Evolutionary conservation across 768 basidiomycete genomes (phyloP), one percentile per base, ranked within the genome.

Genomic region (Leccinum uliginosum): DNA sequence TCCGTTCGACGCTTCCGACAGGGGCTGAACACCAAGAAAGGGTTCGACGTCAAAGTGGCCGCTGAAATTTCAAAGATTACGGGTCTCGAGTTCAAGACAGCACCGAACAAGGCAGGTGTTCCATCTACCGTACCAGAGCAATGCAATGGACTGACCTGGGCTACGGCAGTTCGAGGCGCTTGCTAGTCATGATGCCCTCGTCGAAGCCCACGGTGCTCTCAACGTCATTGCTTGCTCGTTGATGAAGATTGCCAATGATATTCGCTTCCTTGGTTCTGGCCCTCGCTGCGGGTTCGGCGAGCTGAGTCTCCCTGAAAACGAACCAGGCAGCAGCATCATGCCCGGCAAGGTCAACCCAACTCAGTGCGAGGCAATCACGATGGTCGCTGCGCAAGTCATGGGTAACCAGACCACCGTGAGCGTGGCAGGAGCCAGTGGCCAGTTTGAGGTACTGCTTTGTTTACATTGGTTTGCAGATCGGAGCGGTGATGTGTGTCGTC

Each of bases 211-310:
- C 57, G 97, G 97, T 54, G 96, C 95, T 15, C 82, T 99, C 62
- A 98, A 98, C 74, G 90, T 91, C 45, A 73, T 99, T 54, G 97
- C 97, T n/a, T 91, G 89, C 70, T 97, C 93, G 9, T 76, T 98
- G 63, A 97, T 98, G 93, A 99, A 99, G 81, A 98, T 99, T 67
- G 96, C 96, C 50, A 98, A 99, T 71, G 97, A 99, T 68, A 96
- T 99, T 70, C 88, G 97, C 52, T 98, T 89, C 81, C 88, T 99
- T 63, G 96, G 87, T 24, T 98, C 96, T 50, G 97, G 97, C 55
- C 97, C 97, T 57, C 89, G 97, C 45, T 99, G 97, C 67, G 97
- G 97, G 55, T 82, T 99, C 47, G 97, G 97, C 23, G 97, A 99
- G 75, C 78, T 99, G 40, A 86, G 82, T 65, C 76, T 98, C 51